phyloP scores from a whole-genome alignment of 768 basidiomycete genomes.

The Gelatoporia subvermispora region DNA sequence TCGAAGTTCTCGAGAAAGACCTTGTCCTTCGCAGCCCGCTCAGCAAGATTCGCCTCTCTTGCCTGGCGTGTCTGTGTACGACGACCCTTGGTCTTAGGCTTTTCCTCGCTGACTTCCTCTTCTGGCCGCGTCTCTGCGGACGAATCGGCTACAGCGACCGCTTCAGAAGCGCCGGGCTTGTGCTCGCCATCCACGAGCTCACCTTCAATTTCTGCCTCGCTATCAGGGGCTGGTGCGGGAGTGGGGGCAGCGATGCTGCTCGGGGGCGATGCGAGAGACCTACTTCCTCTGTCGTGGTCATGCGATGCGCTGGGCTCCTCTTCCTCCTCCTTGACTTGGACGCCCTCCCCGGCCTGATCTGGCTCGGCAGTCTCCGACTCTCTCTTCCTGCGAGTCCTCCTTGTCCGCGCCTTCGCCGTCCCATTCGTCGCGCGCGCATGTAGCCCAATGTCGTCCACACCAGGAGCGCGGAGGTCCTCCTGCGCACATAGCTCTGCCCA shows the following conservation, averaged over 20 bases:
- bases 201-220: background rate
- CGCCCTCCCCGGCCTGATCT: constrained; percentile 23
- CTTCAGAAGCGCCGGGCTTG: background rate
- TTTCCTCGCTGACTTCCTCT: constrained; percentile 24
- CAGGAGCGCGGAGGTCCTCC: constrained; percentile 70
- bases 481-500: constrained; percentile 76
- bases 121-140: constrained; percentile 4
- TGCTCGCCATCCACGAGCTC: background rate
- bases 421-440: constrained; percentile 37
- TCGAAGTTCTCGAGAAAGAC: constrained; percentile 69
- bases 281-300: constrained; percentile 13
- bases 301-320: constrained; percentile 20
- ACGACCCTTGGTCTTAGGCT: constrained; percentile 35
- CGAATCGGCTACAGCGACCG: constrained; percentile 11
- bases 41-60: constrained; percentile 45
- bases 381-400: constrained; percentile 37
- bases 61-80: constrained; percentile 38
- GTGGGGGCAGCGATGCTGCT: constrained; percentile 33
- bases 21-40: constrained; percentile 37
- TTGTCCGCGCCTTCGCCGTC: constrained; percentile 32
- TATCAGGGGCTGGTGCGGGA: background rate
- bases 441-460: constrained; percentile 62
- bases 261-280: constrained; percentile 35
- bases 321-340: constrained; percentile 46
- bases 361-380: constrained; percentile 42